Conservation (phyloP, 192 early-diverging fungal genomes). For the Coemansia sp. region DNA sequence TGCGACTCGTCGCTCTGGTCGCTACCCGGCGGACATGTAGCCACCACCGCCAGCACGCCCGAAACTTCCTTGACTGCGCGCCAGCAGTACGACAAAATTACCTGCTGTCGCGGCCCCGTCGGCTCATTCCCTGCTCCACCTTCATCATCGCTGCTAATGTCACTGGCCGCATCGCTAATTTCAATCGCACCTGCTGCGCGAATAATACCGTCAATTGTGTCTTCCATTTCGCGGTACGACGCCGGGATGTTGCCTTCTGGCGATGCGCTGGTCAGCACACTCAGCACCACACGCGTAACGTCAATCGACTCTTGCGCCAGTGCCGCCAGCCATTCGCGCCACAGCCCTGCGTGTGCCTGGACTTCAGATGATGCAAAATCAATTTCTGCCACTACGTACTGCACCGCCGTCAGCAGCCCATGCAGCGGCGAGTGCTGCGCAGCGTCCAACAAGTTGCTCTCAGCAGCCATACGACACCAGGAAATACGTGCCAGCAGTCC, state of each 20-base stretch:
- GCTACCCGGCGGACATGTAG: slow-evolving; percentile 18
- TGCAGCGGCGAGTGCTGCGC: slow-evolving; percentile 57
- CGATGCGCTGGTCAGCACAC: slow-evolving; percentile 71
- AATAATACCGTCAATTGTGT: slow-evolving; percentile 48
- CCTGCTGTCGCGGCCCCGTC: slow-evolving; percentile 70
- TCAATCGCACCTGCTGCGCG: slow-evolving; percentile 15
- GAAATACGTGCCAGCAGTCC: slow-evolving; percentile 26
- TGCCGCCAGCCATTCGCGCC: slow-evolving; percentile 54
- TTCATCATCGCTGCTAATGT: slow-evolving; percentile 41
- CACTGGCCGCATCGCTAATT: not conserved
- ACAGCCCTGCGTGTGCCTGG: slow-evolving; percentile 46
- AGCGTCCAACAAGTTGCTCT: slow-evolving; percentile 51
- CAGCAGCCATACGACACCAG: slow-evolving; percentile 30
- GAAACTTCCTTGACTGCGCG: slow-evolving; percentile 87
- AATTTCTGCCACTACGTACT: slow-evolving; percentile 63
- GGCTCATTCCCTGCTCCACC: slow-evolving; percentile 29
- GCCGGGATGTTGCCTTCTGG: slow-evolving; percentile 90
- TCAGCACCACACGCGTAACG: slow-evolving; percentile 61
- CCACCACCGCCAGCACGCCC: slow-evolving; percentile 53
- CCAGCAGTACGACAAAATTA: slow-evolving; percentile 89
- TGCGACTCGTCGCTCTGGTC: slow-evolving; percentile 13
- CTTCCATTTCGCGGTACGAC: slow-evolving; percentile 66
- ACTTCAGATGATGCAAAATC: slow-evolving; percentile 52
- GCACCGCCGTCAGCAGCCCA: slow-evolving; percentile 56
- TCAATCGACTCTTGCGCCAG: slow-evolving; percentile 54